Conservation (phyloP, 2,329 filamentous ascomycete genomes). For the Fusarium domesticum region DNA sequence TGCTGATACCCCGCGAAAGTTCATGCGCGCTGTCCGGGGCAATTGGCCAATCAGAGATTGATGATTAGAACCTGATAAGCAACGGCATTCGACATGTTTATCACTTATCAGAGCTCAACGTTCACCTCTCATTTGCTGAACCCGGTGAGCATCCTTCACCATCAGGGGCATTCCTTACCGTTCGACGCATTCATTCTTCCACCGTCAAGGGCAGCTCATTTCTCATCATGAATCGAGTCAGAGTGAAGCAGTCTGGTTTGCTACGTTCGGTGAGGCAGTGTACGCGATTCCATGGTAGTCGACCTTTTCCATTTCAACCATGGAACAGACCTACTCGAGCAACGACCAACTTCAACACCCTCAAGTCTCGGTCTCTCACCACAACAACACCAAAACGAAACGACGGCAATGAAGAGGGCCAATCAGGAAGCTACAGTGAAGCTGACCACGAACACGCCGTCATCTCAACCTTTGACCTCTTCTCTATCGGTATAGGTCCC, state of each 20-base stretch:
- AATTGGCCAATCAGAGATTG: neutral
- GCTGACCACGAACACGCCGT: conserved; percentile 50
- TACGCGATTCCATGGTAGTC: neutral
- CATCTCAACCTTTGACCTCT: conserved; percentile 51
- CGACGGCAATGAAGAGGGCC: conserved; percentile 32
- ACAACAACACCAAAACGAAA: conserved; percentile 7
- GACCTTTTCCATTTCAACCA: neutral
- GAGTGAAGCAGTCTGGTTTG: conserved; percentile 21
- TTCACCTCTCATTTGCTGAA: no score
- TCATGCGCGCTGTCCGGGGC: neutral
- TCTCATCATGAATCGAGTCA: conserved; percentile 12
- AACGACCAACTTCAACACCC: neutral
- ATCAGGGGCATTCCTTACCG: no score
- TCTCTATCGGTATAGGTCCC: conserved; percentile 51
- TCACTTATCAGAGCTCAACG: neutral
- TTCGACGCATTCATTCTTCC: neutral
- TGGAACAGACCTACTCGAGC: neutral
- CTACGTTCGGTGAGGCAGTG: conserved; percentile 16
- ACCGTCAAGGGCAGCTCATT: neutral
- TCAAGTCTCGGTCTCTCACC: conserved; percentile 7
- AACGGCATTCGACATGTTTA: neutral
- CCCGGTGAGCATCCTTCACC: no score
- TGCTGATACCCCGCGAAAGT: neutral
- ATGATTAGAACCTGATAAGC: neutral
- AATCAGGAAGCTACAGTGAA: conserved; percentile 45